These are phyloP conservation scores for Triadica sebifera DNA, from an alignment of 345 rosid species.

Conservation along the genomic window DNA sequence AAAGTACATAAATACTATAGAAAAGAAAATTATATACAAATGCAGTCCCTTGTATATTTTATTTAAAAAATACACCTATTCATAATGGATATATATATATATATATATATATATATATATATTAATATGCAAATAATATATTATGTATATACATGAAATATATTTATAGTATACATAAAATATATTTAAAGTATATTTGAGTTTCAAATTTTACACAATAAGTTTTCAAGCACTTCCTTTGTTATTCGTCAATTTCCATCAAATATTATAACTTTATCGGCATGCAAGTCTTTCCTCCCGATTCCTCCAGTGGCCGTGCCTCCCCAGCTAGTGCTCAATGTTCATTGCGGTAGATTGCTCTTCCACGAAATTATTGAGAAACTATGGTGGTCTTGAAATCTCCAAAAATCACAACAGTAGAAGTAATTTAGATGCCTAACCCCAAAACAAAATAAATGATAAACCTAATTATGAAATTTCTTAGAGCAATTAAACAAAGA, in stretches of 20 bases:
- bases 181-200: too few species aligned
- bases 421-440: neutral
- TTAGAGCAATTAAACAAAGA: neutral
- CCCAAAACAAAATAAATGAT: neutral
- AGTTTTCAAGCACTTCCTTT: neutral
- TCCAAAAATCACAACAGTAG: slow-evolving; percentile 35
- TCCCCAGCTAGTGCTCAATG: slow-evolving; percentile 37
- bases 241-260: neutral
- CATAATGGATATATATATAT: too few species aligned
- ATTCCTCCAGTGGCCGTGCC: slow-evolving; percentile 46
- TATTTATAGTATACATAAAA: too few species aligned
- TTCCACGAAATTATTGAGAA: slow-evolving; percentile 67
- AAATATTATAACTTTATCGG: slow-evolving; percentile 38
- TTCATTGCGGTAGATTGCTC: slow-evolving; percentile 40
- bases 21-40: too few species aligned
- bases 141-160: too few species aligned
- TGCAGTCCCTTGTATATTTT: too few species aligned
- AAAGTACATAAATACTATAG: too few species aligned
- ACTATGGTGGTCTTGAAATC: slow-evolving; percentile 87
- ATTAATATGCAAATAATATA: too few species aligned
- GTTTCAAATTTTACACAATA: too few species aligned
- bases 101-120: too few species aligned
- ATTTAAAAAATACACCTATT: too few species aligned
- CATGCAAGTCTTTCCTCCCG: slow-evolving; percentile 58
- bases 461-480: neutral